Evolutionary conservation across 1,284 basidiomycete genomes (phyloP), one percentile per base, ranked within the genome.

Genomic region (Leccinum pallidistipes): DNA sequence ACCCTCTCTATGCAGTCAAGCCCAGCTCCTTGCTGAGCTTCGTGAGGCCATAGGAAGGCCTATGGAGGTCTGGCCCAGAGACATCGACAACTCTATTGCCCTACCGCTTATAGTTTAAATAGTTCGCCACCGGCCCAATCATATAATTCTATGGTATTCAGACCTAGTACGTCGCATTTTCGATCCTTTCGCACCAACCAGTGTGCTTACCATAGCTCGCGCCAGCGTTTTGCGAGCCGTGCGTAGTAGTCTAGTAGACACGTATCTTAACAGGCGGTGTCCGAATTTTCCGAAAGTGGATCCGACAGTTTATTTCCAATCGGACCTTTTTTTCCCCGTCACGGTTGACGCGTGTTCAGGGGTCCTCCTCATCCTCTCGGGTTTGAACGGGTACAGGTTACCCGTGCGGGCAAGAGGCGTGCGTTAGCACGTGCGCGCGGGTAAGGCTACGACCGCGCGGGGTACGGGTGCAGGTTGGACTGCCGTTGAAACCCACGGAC

Each of bases 221-320:
- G 3, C 18, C 51, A 94, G 92, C 94, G 0, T 97, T 97, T 77
- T 98, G 96, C 80, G 91, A 91, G 73, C 78, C 83, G 27, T 92
- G 97, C 74, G 86, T 99, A 53, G 95, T 27, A 98, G 66, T 82
- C 88, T 99, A 53, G 95, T 27, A 98, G 66, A 82, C 88, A 29
- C 88, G 97, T 43, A 86, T 99, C 68, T 81, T 90, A 55, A 96
- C 92, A 31, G 32, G 11, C 10, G 32, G 32, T 11, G 32, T 34
- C 32, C 32, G 32, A 11, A 34, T 34, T 34, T 27, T 27, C 27
- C 27, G 4, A 27, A 27, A 27, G 32, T 34, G 11, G 11, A 11
- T 34, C 27, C 27, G 27, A 27, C 11, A 10, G 77, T 98, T 57
- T 97, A 87, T 76, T 92, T 93, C 76, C 92, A 95, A n/a, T n/a